Conservation (phyloP, 2,329 filamentous ascomycete species). For the Lachnum nothofagi region DNA sequence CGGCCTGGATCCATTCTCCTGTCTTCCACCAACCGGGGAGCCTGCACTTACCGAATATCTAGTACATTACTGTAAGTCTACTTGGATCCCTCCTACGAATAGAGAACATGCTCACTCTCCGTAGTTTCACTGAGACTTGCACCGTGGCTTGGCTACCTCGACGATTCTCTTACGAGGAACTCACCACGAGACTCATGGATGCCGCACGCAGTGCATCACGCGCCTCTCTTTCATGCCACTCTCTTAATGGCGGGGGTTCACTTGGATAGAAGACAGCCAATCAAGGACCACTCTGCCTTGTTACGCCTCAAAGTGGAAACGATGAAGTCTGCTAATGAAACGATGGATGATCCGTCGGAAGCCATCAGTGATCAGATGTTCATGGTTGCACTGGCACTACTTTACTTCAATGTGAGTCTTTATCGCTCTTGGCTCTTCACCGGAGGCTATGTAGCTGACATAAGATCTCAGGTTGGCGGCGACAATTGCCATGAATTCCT, state of each 20-base stretch:
- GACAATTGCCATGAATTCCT: conserved; percentile 21
- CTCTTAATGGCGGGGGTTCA: conserved; percentile 20
- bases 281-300: conserved; percentile 11
- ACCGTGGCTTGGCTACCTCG: conserved; percentile 17
- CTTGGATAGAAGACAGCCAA: conserved; percentile 14
- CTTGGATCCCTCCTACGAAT: not conserved
- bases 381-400: conserved; percentile 18
- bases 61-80: conserved; percentile 15
- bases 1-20: conserved; percentile 10
- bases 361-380: conserved; percentile 23
- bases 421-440: not conserved
- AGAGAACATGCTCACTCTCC: not conserved
- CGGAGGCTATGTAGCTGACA: not conserved
- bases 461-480: conserved; percentile 15
- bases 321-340: conserved; percentile 20
- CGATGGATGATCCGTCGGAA: conserved; percentile 11
- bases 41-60: conserved; percentile 13
- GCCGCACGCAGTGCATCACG: too few species aligned
- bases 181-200: conserved; percentile 14
- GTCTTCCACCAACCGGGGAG: conserved; percentile 9
- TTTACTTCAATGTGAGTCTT: conserved; percentile 20
- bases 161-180: conserved; percentile 6
- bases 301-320: conserved; percentile 22
- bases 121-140: conserved; percentile 12
- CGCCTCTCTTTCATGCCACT: conserved; percentile 21